phyloP scores from a whole-genome alignment of 169 alveolate species.

The Babesia sp. region DNA sequence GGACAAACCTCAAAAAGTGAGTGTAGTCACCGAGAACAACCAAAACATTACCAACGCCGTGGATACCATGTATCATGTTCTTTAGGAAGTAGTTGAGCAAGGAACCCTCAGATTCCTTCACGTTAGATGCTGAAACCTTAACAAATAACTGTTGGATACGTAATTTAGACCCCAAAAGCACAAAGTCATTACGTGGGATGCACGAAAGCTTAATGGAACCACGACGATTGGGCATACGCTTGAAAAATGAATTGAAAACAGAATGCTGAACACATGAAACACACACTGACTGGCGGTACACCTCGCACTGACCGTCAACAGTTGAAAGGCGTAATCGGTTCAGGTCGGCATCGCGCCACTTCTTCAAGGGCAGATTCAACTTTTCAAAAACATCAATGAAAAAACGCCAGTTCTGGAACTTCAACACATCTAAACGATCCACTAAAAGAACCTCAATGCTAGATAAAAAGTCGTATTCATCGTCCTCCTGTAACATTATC shows the following conservation, averaged over 20 bases:
- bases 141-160: conserved; percentile 56
- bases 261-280: conserved; percentile 35
- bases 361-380: conserved; percentile 67
- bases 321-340: conserved; percentile 65
- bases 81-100: conserved; percentile 48
- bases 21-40: conserved; percentile 59
- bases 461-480: conserved; percentile 81
- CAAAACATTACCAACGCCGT: conserved; percentile 51
- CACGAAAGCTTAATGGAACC: conserved; percentile 65
- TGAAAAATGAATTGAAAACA: conserved; percentile 57
- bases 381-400: conserved; percentile 66
- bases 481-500: conserved; percentile 36
- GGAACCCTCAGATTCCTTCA: conserved; percentile 20
- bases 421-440: conserved; percentile 83
- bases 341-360: conserved; percentile 75
- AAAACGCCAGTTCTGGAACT: conserved; percentile 85
- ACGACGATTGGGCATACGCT: conserved; percentile 42
- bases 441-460: conserved; percentile 82
- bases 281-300: conserved; percentile 69
- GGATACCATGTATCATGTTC: conserved; percentile 45
- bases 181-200: conserved; percentile 4
- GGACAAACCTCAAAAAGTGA: conserved; percentile 56
- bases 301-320: conserved; percentile 66
- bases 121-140: conserved; percentile 36
- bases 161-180: conserved; percentile 35